phyloP scores from a whole-genome alignment of 106 monocot species.

The Hemerocallis citrina region DNA sequence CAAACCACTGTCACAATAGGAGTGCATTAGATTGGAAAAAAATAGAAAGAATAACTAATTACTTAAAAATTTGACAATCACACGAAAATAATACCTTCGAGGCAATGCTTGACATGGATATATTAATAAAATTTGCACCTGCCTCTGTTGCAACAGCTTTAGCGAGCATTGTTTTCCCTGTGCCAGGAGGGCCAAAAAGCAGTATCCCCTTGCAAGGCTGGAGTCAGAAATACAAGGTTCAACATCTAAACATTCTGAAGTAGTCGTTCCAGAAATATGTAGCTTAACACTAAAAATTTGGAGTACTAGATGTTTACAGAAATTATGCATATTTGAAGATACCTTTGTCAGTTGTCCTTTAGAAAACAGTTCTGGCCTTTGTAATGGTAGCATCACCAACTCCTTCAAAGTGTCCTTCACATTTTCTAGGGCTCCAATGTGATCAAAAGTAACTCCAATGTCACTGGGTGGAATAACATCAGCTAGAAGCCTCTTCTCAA shows the following conservation, averaged over 20 bases:
- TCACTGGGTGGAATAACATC: constrained; percentile 83
- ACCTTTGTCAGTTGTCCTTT: constrained; percentile 87
- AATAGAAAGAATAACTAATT: background rate
- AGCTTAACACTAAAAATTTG: too few species aligned
- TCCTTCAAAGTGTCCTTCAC: constrained; percentile 72
- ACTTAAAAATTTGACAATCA: background rate
- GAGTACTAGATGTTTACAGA: too few species aligned
- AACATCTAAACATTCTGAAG: background rate
- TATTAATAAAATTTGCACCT: constrained; percentile 85
- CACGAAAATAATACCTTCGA: constrained; percentile 52
- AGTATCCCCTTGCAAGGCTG: constrained; percentile 97
- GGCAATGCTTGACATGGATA: constrained; percentile 90
- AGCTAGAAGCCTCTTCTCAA: constrained; percentile 76
- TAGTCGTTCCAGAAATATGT: background rate
- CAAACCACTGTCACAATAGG: constrained; percentile 70
- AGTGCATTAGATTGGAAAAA: background rate
- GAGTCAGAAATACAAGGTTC: constrained; percentile 1
- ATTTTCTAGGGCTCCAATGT: constrained; percentile 73
- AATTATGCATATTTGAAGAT: too few species aligned
- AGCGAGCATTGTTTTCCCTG: constrained; percentile 98
- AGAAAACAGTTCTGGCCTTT: constrained; percentile 65
- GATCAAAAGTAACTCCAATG: constrained; percentile 79
- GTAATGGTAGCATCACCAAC: constrained; percentile 78
- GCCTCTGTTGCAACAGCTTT: constrained; percentile 98
- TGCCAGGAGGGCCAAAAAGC: constrained; percentile 97